Percentiles rank a stretch among this genome's conserved stretches.
Conservation (phyloP, 2,329 filamentous ascomycete species). For the Colletotrichum orchidophilum region DNA sequence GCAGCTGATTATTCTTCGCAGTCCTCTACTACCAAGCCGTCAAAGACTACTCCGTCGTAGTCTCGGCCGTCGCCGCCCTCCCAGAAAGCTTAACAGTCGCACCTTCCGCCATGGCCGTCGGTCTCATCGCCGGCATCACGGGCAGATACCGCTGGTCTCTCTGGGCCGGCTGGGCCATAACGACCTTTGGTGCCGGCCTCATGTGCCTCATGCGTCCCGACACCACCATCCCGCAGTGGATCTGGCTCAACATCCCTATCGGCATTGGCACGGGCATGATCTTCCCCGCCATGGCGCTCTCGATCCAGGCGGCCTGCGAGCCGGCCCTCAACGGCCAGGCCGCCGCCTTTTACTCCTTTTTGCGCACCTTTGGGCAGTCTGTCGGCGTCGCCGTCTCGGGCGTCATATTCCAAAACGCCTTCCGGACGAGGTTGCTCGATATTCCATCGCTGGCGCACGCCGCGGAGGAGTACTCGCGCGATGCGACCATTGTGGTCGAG, state of each 20-base stretch:
- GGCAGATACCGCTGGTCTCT: slow-evolving; percentile 69
- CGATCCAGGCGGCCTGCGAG: slow-evolving; percentile 68
- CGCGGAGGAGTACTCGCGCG: slow-evolving; percentile 59
- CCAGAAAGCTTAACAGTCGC: slow-evolving; percentile 72
- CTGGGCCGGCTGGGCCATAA: slow-evolving; percentile 69
- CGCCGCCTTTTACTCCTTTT: slow-evolving; percentile 74
- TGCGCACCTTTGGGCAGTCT: slow-evolving; percentile 71
- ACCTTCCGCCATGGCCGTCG: slow-evolving; percentile 65
- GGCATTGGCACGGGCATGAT: slow-evolving; percentile 72
- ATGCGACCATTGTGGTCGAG: slow-evolving; percentile 67
- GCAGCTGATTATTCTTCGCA: slow-evolving; percentile 34
- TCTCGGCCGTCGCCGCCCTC: slow-evolving; percentile 65
- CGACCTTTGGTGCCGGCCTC: slow-evolving; percentile 66
- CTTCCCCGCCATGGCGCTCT: slow-evolving; percentile 70
- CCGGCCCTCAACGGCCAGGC: slow-evolving; percentile 60
- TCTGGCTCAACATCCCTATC: slow-evolving; percentile 68
- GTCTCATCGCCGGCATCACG: slow-evolving; percentile 61
- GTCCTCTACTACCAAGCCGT: slow-evolving; percentile 60
- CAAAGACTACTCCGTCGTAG: slow-evolving; percentile 61
- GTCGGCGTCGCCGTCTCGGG: slow-evolving; percentile 74
- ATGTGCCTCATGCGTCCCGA: slow-evolving; percentile 57
- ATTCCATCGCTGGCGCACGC: slow-evolving; percentile 55
- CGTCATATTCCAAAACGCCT: slow-evolving; percentile 75
- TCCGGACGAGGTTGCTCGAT: slow-evolving; percentile 58
- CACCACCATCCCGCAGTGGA: slow-evolving; percentile 63